Evolutionary conservation across 23 red algal genomes (phyloP).

Genomic region (Pyropia yezoensis): DNA sequence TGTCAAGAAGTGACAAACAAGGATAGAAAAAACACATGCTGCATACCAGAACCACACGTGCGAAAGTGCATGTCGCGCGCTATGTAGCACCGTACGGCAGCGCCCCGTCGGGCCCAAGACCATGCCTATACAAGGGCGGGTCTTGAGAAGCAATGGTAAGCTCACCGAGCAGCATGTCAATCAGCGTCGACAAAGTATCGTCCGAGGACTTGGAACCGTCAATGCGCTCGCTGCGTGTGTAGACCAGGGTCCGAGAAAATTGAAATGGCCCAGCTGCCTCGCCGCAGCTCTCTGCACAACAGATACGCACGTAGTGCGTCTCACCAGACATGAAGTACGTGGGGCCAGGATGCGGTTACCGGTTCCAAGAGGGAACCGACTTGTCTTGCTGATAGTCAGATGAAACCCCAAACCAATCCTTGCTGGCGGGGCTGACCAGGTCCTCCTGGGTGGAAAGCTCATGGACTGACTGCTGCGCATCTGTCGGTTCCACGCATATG

Average conservation of each 20-base stretch:
- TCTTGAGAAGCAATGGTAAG: too few species aligned
- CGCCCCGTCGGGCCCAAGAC: too few species aligned
- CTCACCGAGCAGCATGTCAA: too few species aligned
- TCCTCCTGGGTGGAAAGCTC: background rate
- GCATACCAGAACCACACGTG: too few species aligned
- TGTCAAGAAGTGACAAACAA: too few species aligned
- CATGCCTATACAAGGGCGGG: too few species aligned
- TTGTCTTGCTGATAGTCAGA: background rate
- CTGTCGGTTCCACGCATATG: background rate
- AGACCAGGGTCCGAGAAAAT: background rate
- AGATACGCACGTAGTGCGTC: background rate
- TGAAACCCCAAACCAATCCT: background rate
- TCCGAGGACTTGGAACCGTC: too few species aligned
- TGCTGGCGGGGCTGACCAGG: background rate
- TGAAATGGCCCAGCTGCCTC: background rate
- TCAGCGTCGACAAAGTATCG: too few species aligned
- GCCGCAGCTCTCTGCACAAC: background rate
- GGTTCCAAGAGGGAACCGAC: background rate
- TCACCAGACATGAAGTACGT: background rate
- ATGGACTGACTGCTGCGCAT: background rate
- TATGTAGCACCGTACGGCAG: too few species aligned
- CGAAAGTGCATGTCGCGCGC: too few species aligned
- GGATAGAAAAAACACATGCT: too few species aligned
- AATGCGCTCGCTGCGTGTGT: background rate
- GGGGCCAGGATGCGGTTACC: background rate